Evolutionary conservation across 192 early-diverging fungal species (phyloP).

Genomic region (Coemansia sp.): DNA sequence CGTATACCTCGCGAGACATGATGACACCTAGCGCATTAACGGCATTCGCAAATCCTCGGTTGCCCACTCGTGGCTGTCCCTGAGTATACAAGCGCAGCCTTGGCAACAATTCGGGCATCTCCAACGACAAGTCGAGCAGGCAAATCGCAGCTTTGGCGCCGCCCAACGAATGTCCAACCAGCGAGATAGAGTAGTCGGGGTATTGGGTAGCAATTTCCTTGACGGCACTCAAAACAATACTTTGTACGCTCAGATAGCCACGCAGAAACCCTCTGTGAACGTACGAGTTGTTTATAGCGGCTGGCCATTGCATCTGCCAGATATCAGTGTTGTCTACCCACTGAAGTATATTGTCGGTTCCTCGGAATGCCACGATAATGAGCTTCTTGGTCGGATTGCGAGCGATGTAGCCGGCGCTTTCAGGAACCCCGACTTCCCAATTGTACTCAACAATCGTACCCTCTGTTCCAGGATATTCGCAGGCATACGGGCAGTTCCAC

Average conservation of each 20-base stretch:
- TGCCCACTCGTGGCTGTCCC: slow-evolving; percentile 52
- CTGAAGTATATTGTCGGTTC: slow-evolving; percentile 37
- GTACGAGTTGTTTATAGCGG: slow-evolving; percentile 19
- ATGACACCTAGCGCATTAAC: slow-evolving; percentile 25
- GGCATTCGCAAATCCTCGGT: slow-evolving; percentile 35
- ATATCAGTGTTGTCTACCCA: slow-evolving; percentile 42
- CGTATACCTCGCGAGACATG: slow-evolving; percentile 41
- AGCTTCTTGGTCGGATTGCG: slow-evolving; percentile 27
- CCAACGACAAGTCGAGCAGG: slow-evolving; percentile 30
- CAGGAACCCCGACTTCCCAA: slow-evolving; percentile 33
- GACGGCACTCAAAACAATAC: slow-evolving; percentile 18
- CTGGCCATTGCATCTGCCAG: slow-evolving; percentile 30
- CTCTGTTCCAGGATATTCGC: slow-evolving; percentile 44
- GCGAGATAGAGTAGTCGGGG: slow-evolving; percentile 36
- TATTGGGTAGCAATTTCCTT: slow-evolving; percentile 19
- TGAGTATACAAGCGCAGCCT: slow-evolving; percentile 36
- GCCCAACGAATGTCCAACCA: slow-evolving; percentile 51
- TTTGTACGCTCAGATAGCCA: slow-evolving; percentile 28
- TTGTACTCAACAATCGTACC: slow-evolving; percentile 40
- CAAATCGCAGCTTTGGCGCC: slow-evolving; percentile 44
- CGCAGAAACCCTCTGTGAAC: slow-evolving; percentile 53
- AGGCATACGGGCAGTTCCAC: slow-evolving; percentile 44
- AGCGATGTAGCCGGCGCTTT: slow-evolving; percentile 47
- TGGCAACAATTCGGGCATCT: slow-evolving; percentile 16
- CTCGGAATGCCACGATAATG: slow-evolving; percentile 46